These are phyloP conservation scores for Phytophthora hybrid DNA, from an alignment of 352 stramenopile genomes.

Conservation along the genomic window DNA sequence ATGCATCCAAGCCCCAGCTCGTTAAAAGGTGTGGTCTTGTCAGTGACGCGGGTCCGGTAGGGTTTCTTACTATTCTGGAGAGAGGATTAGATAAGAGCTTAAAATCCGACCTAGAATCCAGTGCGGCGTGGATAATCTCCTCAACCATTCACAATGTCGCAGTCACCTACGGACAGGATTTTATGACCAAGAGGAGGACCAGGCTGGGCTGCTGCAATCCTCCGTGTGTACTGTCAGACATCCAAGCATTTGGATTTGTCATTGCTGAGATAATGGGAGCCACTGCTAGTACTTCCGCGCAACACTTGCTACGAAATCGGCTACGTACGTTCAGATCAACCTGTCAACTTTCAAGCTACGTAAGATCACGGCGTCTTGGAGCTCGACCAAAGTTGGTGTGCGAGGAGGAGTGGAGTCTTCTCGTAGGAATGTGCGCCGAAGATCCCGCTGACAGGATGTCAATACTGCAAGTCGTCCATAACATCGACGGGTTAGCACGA, in stretches of 20 bases:
- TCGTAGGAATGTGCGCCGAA: not conserved
- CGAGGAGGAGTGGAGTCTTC: not conserved
- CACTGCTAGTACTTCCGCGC: not conserved
- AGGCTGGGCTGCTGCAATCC: not conserved
- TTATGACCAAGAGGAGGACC: not conserved
- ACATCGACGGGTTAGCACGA: not conserved
- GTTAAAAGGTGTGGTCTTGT: not conserved
- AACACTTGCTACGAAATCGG: not conserved
- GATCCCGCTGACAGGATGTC: not conserved
- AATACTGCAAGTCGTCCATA: not conserved
- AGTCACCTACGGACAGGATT: not conserved
- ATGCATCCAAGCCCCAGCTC: not conserved
- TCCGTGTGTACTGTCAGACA: not conserved
- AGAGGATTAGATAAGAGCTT: not conserved
- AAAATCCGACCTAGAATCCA: not conserved
- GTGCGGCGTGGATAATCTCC: not conserved
- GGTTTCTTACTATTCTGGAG: not conserved
- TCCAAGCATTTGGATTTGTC: not conserved
- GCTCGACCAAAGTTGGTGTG: not conserved
- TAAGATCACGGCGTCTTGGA: not conserved
- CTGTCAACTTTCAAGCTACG: not conserved
- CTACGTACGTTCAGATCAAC: not conserved
- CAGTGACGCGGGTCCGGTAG: not conserved
- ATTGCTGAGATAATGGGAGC: not conserved
- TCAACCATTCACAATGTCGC: not conserved